Base-by-base conservation (phyloP, 345 rosid species). In the Psidium guajava region DNA sequence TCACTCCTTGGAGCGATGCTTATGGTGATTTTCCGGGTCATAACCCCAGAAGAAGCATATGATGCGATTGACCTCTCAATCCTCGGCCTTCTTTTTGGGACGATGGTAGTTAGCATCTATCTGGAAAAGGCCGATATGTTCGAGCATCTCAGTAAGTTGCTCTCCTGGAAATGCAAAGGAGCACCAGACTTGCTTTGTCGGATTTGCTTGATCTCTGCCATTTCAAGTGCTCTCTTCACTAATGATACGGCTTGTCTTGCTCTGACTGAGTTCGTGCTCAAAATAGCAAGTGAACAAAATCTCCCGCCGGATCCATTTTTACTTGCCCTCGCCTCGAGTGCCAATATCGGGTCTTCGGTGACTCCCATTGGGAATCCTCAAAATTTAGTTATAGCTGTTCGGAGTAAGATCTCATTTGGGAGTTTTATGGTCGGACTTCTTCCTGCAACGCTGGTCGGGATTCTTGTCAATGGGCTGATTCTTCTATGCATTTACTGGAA, bases 361-460 rank as follows among this genome's bases (percentile, higher is more conserved):
- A 95, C 98, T 83, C 96, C 97, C 1, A 97, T 95, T 82, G 98
- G 99, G 49, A 97, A 95, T 64, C 99, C 98, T 3, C 99, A 97
- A 82, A 95, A 95, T 86, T 90, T 97, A 82, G 98, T 95, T 21
- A 95, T 97, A n/a, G 98, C 98, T 6, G 90, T 97, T 83, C 93
- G 91, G 84, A 95, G 96, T 84, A 87, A 87, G 88, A 94, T 95
- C 85, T 83, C 96, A 1, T 97, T 95, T 27, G 93, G 94, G 83
- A 85, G 81, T 36, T 97, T 97, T 89, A 85, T 94, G n/a, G 28
- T 84, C 24, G 97, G 98, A 3, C 82, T 95, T 81, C 87, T 95
- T 47, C 98, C 99, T 13, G 93, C 98, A 0, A 97, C 93, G 98
- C 83, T 94, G 0, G 88, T 93, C 5, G 99, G 98, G 7, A 85